Evolutionary conservation across 2,329 filamentous ascomycete genomes (phyloP).

Genomic region (Cercospora nicotianae): DNA sequence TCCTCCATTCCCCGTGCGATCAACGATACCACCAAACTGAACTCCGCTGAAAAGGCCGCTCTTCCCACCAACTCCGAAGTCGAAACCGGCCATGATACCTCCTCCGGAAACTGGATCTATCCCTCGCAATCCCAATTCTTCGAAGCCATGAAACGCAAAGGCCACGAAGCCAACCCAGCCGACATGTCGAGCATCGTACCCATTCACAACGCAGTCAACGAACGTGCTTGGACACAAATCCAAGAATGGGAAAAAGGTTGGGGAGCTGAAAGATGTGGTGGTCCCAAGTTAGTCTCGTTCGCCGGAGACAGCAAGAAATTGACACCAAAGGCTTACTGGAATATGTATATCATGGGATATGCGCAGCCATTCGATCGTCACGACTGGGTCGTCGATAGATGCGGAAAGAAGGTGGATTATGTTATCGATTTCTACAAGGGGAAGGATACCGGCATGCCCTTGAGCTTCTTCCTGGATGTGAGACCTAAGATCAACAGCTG

Average conservation of each 20-base stretch:
- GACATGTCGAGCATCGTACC: slow-evolving; percentile 93
- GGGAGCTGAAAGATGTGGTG: slow-evolving; percentile 66
- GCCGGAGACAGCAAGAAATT: slow-evolving; percentile 64
- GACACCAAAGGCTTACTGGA: slow-evolving; percentile 80
- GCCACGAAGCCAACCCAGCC: slow-evolving; percentile 65
- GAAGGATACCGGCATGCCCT: slow-evolving; percentile 43
- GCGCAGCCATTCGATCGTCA: slow-evolving; percentile 90
- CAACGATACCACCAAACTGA: slow-evolving; percentile 32
- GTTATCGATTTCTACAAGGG: slow-evolving; percentile 98
- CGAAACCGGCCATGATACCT: slow-evolving; percentile 69
- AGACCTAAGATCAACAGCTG: slow-evolving; percentile 64
- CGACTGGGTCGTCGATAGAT: slow-evolving; percentile 95
- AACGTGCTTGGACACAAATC: slow-evolving; percentile 92
- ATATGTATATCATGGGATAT: slow-evolving; percentile 74
- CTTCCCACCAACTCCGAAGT: slow-evolving; percentile 68
- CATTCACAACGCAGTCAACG: slow-evolving; percentile 98
- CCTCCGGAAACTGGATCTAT: slow-evolving; percentile 91
- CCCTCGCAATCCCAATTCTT: slow-evolving; percentile 98
- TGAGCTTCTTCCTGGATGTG: slow-evolving; percentile 67
- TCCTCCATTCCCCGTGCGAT: slow-evolving; percentile 67
- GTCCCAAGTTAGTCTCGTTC: slow-evolving; percentile 81
- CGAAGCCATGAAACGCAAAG: slow-evolving; percentile 91
- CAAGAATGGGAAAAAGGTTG: slow-evolving; percentile 76
- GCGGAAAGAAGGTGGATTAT: slow-evolving; percentile 82
- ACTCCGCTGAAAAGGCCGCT: slow-evolving; percentile 39